phyloP scores from a whole-genome alignment of 2,329 filamentous ascomycete species.

The Furcasterigmium furcatum region DNA sequence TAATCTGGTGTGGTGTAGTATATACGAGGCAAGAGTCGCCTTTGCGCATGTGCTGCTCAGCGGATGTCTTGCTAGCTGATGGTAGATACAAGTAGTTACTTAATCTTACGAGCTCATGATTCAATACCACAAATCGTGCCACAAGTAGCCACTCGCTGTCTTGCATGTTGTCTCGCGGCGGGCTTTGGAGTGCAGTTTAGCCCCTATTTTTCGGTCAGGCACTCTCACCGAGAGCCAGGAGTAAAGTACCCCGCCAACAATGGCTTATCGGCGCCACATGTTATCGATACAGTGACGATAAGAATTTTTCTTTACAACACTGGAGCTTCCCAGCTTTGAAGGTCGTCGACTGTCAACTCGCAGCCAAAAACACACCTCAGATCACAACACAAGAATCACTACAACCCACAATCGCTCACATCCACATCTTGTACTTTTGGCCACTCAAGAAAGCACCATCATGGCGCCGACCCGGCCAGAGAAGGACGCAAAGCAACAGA shows the following conservation, averaged over 20 bases:
- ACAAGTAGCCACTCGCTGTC: too few relatives aligned
- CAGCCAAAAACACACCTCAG: too few relatives aligned
- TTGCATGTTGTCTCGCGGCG: too few relatives aligned
- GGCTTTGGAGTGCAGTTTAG: too few relatives aligned
- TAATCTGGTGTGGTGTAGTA: too few relatives aligned
- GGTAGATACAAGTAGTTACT: conserved; percentile 1
- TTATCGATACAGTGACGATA: conserved; percentile 13
- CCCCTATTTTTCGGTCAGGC: too few relatives aligned
- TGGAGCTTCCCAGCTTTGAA: too few relatives aligned
- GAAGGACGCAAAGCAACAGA: conserved; percentile 29
- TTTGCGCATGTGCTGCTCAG: not conserved
- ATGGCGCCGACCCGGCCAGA: conserved; percentile 40
- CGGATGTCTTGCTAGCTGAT: not conserved
- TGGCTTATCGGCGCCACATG: not conserved
- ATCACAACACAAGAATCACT: not conserved
- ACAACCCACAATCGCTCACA: not conserved
- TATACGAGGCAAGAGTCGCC: too few relatives aligned
- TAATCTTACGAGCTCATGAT: conserved; percentile 2
- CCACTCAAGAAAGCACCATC: not conserved
- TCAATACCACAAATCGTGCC: too few relatives aligned
- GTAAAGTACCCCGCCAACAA: not conserved
- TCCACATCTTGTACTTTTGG: too few relatives aligned
- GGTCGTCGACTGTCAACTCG: too few relatives aligned
- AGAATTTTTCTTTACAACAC: conserved; percentile 9
- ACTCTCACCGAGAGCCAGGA: too few relatives aligned